Percentiles rank a stretch among this genome's conserved stretches.
These are phyloP conservation scores for Musa troglodytarum DNA, from an alignment of 176 grass and related monocot genomes.

Conservation along the genomic window DNA sequence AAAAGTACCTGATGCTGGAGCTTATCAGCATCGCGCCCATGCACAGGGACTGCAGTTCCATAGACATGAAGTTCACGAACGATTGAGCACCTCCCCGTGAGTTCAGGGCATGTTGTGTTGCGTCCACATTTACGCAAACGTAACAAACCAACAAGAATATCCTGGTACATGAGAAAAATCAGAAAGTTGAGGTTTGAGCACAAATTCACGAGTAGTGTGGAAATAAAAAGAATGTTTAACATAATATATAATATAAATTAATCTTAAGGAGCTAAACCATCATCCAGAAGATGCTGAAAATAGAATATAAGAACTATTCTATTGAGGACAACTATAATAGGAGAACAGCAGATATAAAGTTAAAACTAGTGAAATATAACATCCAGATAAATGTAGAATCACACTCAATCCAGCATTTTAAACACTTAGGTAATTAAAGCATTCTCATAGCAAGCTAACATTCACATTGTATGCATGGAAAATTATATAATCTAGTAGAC, in stretches of 20 bases:
- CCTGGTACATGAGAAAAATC: conserved; percentile 39
- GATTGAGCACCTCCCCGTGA: conserved; percentile 82
- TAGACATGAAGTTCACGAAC: conserved; percentile 96
- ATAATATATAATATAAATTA: too few species aligned
- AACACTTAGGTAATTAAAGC: neutral
- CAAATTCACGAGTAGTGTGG: neutral
- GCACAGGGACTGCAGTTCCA: conserved; percentile 95
- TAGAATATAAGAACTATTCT: conserved; percentile 12
- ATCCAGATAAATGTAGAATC: too few species aligned
- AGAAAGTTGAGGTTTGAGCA: neutral
- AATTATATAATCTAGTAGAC: too few species aligned
- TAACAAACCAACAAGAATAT: conserved; percentile 82
- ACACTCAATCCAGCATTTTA: neutral
- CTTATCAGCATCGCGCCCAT: conserved; percentile 78
- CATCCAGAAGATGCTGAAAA: too few species aligned
- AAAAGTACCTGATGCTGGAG: conserved; percentile 72
- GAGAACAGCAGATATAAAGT: too few species aligned
- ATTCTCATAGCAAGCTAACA: too few species aligned
- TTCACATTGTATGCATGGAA: too few species aligned
- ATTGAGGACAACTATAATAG: neutral
- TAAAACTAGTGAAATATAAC: too few species aligned
- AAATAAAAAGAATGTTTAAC: too few species aligned
- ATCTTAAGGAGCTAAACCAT: too few species aligned
- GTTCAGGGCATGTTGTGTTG: conserved; percentile 89
- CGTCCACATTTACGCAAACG: conserved; percentile 74